A percentile compares a stretch with the other conserved stretches of the same genome.
phyloP scores from a whole-genome alignment of 2,329 filamentous ascomycete genomes.

The Aspergillus neoniger region DNA sequence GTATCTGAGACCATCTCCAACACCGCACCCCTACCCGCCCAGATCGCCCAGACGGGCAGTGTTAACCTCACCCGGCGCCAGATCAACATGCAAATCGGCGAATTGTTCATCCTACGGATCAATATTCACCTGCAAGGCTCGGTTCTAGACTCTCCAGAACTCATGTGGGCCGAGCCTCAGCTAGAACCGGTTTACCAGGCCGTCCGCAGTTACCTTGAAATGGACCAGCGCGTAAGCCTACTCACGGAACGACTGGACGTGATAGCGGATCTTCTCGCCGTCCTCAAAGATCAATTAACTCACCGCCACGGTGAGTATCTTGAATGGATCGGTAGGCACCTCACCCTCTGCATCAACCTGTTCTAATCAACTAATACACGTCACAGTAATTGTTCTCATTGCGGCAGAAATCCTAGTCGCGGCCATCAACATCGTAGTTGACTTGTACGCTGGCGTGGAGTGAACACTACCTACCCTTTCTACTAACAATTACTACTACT shows the following conservation, averaged over 20 bases:
- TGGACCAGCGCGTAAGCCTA: slow-evolving; percentile 90
- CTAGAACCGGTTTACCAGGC: slow-evolving; percentile 95
- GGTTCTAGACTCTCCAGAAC: slow-evolving; percentile 91
- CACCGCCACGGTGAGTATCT: slow-evolving; percentile 88
- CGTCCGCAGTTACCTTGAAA: slow-evolving; percentile 92
- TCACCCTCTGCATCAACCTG: background rate
- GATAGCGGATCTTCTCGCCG: slow-evolving; percentile 87
- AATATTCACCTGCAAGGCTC: slow-evolving; percentile 98
- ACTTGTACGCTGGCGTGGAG: slow-evolving; percentile 74
- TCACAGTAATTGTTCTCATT: slow-evolving; percentile 85
- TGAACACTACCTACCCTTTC: slow-evolving; percentile 30
- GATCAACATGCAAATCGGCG: slow-evolving; percentile 99
- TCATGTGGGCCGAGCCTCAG: slow-evolving; percentile 98
- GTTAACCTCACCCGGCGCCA: slow-evolving; percentile 83
- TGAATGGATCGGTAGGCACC: slow-evolving; percentile 78
- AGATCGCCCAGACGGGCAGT: slow-evolving; percentile 89
- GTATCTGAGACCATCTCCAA: slow-evolving; percentile 91
- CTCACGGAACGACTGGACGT: slow-evolving; percentile 89
- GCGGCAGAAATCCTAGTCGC: slow-evolving; percentile 93
- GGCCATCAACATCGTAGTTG: slow-evolving; percentile 90
- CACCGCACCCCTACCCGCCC: slow-evolving; percentile 88
- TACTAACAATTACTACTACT: too few relatives aligned
- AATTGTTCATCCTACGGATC: slow-evolving; percentile 95
- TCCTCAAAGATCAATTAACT: slow-evolving; percentile 92
- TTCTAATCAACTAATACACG: slow-evolving; percentile 16